phyloP scores from a whole-genome alignment of 2,329 filamentous ascomycete species.

The Aspergillus sp. region DNA sequence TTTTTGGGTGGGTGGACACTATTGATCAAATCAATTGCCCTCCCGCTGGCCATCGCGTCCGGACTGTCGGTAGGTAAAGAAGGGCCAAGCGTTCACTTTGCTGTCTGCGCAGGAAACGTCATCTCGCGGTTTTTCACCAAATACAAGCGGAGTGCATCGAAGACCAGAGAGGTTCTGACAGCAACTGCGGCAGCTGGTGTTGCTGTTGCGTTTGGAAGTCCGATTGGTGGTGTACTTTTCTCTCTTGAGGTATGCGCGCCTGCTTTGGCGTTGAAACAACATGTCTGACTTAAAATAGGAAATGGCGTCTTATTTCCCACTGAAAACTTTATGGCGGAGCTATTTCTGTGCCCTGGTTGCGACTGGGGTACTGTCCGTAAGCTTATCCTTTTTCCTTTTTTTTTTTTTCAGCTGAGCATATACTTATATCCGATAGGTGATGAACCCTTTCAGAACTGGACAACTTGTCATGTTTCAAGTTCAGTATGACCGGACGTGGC shows the following conservation, averaged over 20 bases:
- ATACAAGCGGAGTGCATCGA: conserved; percentile 86
- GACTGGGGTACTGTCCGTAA: conserved; percentile 78
- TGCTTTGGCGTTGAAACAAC: not conserved
- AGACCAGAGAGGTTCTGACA: conserved; percentile 91
- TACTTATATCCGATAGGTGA: conserved; percentile 53
- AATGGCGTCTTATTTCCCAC: conserved; percentile 93
- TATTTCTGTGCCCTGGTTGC: conserved; percentile 97
- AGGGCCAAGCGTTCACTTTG: conserved; percentile 97
- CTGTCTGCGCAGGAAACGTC: conserved; percentile 95
- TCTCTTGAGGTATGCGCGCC: conserved; percentile 68
- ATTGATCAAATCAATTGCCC: conserved; percentile 86
- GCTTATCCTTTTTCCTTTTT: conserved; percentile 19
- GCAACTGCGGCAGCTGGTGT: conserved; percentile 94
- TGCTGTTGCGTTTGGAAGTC: conserved; percentile 93
- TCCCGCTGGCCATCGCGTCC: conserved; percentile 90
- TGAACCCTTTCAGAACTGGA: conserved; percentile 97
- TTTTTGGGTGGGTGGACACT: conserved; percentile 91
- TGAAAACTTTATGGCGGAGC: conserved; percentile 97
- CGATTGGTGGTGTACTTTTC: conserved; percentile 94
- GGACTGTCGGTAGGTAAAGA: conserved; percentile 96
- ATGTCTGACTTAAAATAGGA: conserved; percentile 52
- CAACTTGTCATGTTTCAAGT: conserved; percentile 99
- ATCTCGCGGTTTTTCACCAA: conserved; percentile 91
- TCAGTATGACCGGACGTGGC: conserved; percentile 92
- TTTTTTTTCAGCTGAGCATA: not conserved